Percentiles rank a stretch among this genome's conserved stretches.
Conservation (phyloP, 257 asterid genomes). For the Voacanga thouarsii region DNA sequence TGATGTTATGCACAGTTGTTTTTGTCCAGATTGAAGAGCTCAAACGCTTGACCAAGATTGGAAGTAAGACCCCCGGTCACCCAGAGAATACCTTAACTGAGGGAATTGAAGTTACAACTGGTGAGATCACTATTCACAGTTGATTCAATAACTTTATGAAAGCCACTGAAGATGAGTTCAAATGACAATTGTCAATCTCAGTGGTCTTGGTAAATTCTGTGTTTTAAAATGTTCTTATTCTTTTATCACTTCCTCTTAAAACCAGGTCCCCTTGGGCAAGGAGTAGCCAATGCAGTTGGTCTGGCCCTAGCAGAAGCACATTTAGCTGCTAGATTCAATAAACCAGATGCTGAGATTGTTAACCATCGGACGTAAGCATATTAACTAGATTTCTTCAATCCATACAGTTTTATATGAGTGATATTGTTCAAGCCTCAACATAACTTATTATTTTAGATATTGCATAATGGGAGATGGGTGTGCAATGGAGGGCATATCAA, state of each 20-base stretch:
- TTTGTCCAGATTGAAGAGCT: slow-evolving; percentile 41
- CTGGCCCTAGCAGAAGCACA: slow-evolving; percentile 58
- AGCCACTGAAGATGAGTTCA: not conserved
- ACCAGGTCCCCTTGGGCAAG: slow-evolving; percentile 64
- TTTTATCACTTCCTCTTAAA: not conserved
- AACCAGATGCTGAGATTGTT: slow-evolving; percentile 41
- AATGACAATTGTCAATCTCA: not conserved
- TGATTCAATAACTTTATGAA: not conserved
- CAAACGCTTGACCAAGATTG: slow-evolving; percentile 39
- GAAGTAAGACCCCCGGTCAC: slow-evolving; percentile 52
- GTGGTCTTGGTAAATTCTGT: not conserved
- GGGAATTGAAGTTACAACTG: slow-evolving; percentile 60
- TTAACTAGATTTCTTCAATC: not conserved
- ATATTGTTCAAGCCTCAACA: not conserved
- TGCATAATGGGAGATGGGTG: slow-evolving; percentile 61
- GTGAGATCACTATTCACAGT: slow-evolving; percentile 17
- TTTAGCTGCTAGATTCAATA: slow-evolving; percentile 51
- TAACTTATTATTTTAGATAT: slow-evolving; percentile 26
- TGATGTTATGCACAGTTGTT: not conserved
- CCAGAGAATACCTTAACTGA: slow-evolving; percentile 46
- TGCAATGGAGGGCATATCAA: slow-evolving; percentile 56
- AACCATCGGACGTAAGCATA: slow-evolving; percentile 48
- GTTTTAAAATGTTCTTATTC: not conserved
- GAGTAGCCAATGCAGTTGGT: slow-evolving; percentile 61
- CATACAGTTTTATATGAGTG: not conserved